A percentile compares a stretch with the other conserved stretches of the same genome.
Conservation (phyloP, 2,329 filamentous ascomycete species). For the Xylaria sp. region DNA sequence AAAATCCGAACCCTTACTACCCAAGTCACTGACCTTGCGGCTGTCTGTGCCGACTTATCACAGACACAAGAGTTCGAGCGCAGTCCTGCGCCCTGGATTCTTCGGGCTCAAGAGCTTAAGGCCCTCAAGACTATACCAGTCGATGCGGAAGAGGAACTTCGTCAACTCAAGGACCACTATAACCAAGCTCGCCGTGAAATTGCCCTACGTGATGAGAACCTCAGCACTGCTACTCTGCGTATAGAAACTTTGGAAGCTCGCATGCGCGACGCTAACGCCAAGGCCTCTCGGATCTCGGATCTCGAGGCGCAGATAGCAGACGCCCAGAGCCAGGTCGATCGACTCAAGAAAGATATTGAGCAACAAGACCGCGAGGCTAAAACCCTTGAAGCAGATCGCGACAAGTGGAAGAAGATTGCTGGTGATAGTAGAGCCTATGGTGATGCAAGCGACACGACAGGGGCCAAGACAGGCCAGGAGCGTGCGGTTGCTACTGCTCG, state of each 20-base stretch:
- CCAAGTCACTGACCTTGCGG: constrained; percentile 76
- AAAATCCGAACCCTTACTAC: constrained; percentile 73
- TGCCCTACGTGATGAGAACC: constrained; percentile 79
- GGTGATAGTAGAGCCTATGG: constrained; percentile 68
- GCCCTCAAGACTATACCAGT: constrained; percentile 82
- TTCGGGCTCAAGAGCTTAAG: constrained; percentile 83
- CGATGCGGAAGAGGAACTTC: constrained; percentile 86
- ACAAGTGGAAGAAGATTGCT: constrained; percentile 77
- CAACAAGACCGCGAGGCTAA: constrained; percentile 75
- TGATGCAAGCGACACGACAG: constrained; percentile 57
- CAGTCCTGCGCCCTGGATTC: constrained; percentile 80
- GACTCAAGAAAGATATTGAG: constrained; percentile 72
- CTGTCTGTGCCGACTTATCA: constrained; percentile 75
- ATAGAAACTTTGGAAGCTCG: constrained; percentile 92
- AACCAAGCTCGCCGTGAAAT: constrained; percentile 79
- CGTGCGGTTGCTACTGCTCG: constrained; percentile 75
- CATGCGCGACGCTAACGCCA: constrained; percentile 84
- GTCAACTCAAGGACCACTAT: constrained; percentile 81
- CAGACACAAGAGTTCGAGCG: constrained; percentile 84
- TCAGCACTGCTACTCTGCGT: constrained; percentile 89
- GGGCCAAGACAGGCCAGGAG: constrained; percentile 69
- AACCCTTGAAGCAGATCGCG: constrained; percentile 71
- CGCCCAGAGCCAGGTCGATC: constrained; percentile 61
- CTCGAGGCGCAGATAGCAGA: constrained; percentile 70
- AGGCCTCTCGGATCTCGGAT: constrained; percentile 74